Evolutionary conservation across 192 early-diverging fungal species (phyloP), one percentile per base, ranked within the genome.

Genomic region (Backusella liffmaniae): DNA sequence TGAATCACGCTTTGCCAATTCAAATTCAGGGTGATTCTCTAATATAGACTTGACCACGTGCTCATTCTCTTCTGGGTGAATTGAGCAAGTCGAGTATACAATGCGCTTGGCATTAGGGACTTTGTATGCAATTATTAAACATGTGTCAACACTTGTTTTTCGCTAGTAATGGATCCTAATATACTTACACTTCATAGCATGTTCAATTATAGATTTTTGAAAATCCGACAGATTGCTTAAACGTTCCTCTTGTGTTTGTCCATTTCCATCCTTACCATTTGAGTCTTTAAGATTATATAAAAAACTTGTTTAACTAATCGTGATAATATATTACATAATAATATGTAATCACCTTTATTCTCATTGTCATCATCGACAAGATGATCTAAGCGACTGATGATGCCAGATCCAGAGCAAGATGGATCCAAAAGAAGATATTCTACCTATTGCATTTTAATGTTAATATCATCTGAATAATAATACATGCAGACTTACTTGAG

Each of bases 71-170:
- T 91, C 85, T 0, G 85, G 84, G 77, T 98, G 93, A 59, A 96
- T 91, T 6, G 98, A 99, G 80, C 98, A 99, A 2, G 98, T 99
- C 42, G 98, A 99, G 78, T 99, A 99, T 10, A 91, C 90, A 23
- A 99, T 87, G 73, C 89, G 88, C 68, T 94, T 89, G n/a, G 95
- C 92, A 6, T 82, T 85, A 2, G 95, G 95, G 78, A 98, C 77
- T 85, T 77, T 34, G n/a, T 10, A 12, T 39, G 10, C 37, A 10
- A 39, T 32, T 2, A 3, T 32, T 32, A 32, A 32, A 3, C 32
- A 32, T 32, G 32, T 32, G 32, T 32, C 32, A 32, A 32, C 32
- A 32, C 32, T 32, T 32, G 32, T 32, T 32, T 32, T 32, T 32
- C 32, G 3, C 3, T 32, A 32, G 3, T 32, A 32, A 39, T 39